phyloP scores from a whole-genome alignment of 208 protist species.

The Acanthamoeba healyi region DNA sequence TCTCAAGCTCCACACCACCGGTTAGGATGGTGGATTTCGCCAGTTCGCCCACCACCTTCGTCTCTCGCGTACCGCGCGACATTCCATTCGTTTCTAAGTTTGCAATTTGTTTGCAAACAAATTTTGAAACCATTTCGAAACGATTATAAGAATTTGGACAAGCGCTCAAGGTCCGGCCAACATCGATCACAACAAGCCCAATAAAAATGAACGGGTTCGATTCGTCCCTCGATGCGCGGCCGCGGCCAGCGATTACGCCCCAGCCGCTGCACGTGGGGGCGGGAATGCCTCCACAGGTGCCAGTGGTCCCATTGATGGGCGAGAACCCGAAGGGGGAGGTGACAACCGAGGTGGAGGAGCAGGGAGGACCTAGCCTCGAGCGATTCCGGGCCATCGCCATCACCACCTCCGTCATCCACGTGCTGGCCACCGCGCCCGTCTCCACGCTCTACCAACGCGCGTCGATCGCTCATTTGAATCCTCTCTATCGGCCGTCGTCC shows the following conservation, averaged over 20 bases:
- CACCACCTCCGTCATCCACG: not conserved
- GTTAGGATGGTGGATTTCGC: too few relatives aligned
- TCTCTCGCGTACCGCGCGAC: too few relatives aligned
- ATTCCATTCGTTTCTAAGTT: too few relatives aligned
- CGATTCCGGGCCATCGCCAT: not conserved
- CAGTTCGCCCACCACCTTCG: too few relatives aligned
- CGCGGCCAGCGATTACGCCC: not conserved
- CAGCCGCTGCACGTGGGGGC: not conserved
- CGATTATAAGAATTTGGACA: not conserved
- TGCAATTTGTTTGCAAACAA: too few relatives aligned
- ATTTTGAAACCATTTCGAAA: not conserved
- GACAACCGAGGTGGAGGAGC: not conserved
- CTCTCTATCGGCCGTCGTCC: not conserved
- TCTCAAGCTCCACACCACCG: too few relatives aligned
- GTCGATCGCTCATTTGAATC: not conserved
- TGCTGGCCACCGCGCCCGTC: not conserved
- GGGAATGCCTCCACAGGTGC: not conserved
- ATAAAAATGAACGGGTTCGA: not conserved
- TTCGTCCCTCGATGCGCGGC: not conserved
- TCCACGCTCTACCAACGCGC: constrained; percentile 11
- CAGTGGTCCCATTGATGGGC: too few relatives aligned
- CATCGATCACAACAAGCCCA: too few relatives aligned
- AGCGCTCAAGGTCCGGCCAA: too few relatives aligned
- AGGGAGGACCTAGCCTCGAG: not conserved
- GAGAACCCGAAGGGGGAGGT: too few relatives aligned